phyloP scores from a whole-genome alignment of 2,329 filamentous ascomycete genomes.

The Didymella glomerata region DNA sequence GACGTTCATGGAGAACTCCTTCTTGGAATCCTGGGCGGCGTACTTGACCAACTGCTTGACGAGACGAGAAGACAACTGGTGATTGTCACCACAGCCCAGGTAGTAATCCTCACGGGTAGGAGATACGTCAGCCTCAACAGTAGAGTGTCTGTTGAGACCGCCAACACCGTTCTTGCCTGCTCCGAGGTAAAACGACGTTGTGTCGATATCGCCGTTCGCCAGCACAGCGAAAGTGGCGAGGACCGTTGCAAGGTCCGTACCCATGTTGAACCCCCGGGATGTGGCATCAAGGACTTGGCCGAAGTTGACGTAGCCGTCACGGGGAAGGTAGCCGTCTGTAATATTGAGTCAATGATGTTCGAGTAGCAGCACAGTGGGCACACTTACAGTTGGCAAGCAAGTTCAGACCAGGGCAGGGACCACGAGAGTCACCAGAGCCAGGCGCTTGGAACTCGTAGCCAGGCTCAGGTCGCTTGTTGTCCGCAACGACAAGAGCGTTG shows the following conservation, averaged over 20 bases:
- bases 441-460: conserved; percentile 31
- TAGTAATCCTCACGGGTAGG: neutral
- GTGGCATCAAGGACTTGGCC: neutral
- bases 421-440: conserved; percentile 28
- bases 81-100: neutral
- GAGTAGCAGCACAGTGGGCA: neutral
- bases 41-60: neutral
- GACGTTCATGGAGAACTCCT: neutral
- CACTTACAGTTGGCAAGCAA: conserved; percentile 1
- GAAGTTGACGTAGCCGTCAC: neutral
- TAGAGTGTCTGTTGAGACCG: neutral
- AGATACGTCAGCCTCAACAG: neutral
- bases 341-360: neutral
- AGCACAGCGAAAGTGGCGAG: neutral
- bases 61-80: neutral
- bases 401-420: neutral
- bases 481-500: conserved; percentile 25
- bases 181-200: neutral
- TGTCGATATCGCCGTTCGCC: neutral
- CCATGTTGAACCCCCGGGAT: neutral
- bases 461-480: conserved; percentile 33
- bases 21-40: neutral
- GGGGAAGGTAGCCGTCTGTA: neutral
- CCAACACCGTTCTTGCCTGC: neutral
- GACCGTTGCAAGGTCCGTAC: neutral